Percentiles rank a stretch among this genome's conserved stretches.
These are phyloP conservation scores for Emmonsiellopsis sp. DNA, from an alignment of 2,329 filamentous ascomycete species.

Conservation along the genomic window DNA sequence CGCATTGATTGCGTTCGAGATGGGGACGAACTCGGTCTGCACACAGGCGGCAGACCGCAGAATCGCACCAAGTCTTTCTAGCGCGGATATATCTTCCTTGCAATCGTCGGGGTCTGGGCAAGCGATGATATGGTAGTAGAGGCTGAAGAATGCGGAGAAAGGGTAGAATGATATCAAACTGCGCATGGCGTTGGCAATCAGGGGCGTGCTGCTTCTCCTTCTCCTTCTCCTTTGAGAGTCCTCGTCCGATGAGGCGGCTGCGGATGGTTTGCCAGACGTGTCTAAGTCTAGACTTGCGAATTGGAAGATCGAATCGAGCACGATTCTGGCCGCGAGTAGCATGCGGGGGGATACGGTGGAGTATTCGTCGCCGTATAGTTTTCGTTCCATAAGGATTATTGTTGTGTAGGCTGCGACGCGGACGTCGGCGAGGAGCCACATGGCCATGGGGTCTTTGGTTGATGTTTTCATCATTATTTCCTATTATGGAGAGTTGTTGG, in stretches of 20 bases:
- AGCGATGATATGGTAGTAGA: slow-evolving; percentile 2
- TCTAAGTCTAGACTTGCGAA: neutral
- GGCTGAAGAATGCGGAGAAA: slow-evolving; percentile 1
- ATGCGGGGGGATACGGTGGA: neutral
- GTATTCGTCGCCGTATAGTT: neutral
- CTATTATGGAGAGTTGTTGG: neutral
- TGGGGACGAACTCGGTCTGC: neutral
- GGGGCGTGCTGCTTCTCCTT: neutral
- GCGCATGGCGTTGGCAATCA: neutral
- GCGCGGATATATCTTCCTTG: neutral
- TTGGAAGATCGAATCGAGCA: neutral
- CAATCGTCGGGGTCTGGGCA: neutral
- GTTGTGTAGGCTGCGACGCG: neutral
- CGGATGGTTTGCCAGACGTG: neutral
- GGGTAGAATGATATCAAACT: slow-evolving; percentile 3
- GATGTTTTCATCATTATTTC: neutral
- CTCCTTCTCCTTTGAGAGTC: neutral
- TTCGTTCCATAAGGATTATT: slow-evolving; percentile 2
- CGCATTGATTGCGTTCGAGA: slow-evolving; percentile 3
- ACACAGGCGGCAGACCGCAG: neutral
- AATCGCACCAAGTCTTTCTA: neutral
- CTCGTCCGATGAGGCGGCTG: neutral
- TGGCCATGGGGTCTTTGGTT: neutral
- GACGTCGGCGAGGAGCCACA: neutral
- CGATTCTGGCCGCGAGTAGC: neutral